Base-by-base conservation (phyloP, 2,329 filamentous ascomycete genomes). In the Dactylellina parvicollis region DNA sequence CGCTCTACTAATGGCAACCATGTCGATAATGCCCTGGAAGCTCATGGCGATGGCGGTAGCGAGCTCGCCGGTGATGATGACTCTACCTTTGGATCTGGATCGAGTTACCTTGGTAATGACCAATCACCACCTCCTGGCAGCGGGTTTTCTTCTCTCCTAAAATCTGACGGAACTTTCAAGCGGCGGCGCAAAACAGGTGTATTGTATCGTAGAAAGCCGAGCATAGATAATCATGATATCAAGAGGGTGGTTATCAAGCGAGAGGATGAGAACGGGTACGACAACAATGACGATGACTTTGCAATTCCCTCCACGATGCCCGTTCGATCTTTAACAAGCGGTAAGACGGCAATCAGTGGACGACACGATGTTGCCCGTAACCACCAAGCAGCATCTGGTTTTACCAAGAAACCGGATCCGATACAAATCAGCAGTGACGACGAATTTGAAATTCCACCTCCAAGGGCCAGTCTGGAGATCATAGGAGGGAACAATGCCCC, bases 111-210 rank as follows among this genome's bases (percentile, higher is more conserved):
- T 44, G 67, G 67, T 72, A 72, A 72, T 46, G 36, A 65, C 32
- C 26, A 46, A 72, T 55, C 52, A 65, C 36, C 60, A 60, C 46
- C 60, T 34, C 22, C 20, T 36, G 54, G 47, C 24, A 50, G 38
- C 59, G 59, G 30, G 26, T 55, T 50, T 65, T 38, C 52, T 59
- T 38, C 50, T 42, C 44, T 55, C 36, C 50, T 38, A 50, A 65
- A 60, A 50, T 72, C 67, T 72, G 60, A 72, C 67, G 54, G 40
- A 8, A 28, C 46, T 24, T 60, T 72, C 20, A 64, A 72, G 54
- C 59, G 59, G 22, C 59, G 46, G 44, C 67, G 59, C 34, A 60
- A 72, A 28, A 52, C 40, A 52, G 67, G 67, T 72, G 67, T 38
- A 60, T 36, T 65, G 32, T 72, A 34, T 59, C 67, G 44, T 72